Evolutionary conservation across 129 eudicot genomes (phyloP).

Genomic region (Flaveria ramosissima): DNA sequence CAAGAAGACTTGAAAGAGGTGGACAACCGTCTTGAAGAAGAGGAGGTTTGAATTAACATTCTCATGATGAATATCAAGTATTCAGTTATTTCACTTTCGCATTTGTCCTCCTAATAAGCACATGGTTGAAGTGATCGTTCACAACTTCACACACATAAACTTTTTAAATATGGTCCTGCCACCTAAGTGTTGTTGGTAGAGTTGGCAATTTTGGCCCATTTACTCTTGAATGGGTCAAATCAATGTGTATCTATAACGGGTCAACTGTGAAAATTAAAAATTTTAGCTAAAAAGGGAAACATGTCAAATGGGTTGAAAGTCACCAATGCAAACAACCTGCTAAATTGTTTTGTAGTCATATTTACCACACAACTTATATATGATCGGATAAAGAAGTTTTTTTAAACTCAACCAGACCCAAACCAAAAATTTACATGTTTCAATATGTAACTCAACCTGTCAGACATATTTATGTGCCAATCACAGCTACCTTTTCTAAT

Average conservation of each 20-base stretch:
- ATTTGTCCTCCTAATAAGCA: neutral
- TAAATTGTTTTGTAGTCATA: neutral
- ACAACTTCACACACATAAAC: neutral
- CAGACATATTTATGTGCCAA: no score
- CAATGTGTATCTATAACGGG: neutral
- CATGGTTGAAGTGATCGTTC: neutral
- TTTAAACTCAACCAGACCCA: neutral
- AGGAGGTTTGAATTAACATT: slow-evolving; percentile 60
- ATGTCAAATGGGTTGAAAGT: neutral
- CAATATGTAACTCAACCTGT: neutral
- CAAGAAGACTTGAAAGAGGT: slow-evolving; percentile 82
- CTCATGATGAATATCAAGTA: slow-evolving; percentile 7
- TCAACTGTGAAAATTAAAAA: neutral
- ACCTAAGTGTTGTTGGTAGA: neutral
- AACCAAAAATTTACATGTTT: neutral
- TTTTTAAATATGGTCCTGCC: neutral
- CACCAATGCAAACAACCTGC: slow-evolving; percentile 1
- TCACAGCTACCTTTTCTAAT: slow-evolving; percentile 2
- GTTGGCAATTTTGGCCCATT: neutral
- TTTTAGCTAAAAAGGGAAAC: neutral
- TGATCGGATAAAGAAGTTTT: no score
- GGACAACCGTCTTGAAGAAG: slow-evolving; percentile 88
- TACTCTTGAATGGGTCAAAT: neutral
- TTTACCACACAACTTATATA: neutral
- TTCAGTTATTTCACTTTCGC: neutral